A percentile compares a stretch with the other conserved stretches of the same genome.
Evolutionary conservation across 2,329 filamentous ascomycete species (phyloP).

Genomic region (Ceratocystis ficicola): DNA sequence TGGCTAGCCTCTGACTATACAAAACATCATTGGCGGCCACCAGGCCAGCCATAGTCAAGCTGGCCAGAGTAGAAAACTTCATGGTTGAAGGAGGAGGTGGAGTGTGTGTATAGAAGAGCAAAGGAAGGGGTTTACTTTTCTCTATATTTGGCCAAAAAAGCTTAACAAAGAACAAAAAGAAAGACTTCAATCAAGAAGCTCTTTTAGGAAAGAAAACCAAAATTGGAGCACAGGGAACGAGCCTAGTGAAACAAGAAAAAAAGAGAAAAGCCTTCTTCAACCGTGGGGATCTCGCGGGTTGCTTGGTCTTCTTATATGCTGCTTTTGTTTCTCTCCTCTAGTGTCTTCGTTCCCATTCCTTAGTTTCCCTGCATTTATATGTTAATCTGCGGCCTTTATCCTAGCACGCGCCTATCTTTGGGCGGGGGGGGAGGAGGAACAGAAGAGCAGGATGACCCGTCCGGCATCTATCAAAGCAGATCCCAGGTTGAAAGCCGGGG

Average conservation of each 20-base stretch:
- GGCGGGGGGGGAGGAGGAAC: too few relatives aligned
- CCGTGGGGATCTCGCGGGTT: background rate
- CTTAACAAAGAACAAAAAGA: background rate
- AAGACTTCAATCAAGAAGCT: too few relatives aligned
- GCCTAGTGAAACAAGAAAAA: background rate
- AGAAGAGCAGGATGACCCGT: too few relatives aligned
- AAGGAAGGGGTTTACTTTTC: background rate
- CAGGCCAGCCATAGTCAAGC: conserved; percentile 26
- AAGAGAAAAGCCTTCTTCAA: background rate
- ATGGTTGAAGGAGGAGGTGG: conserved; percentile 20
- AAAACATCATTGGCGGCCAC: conserved; percentile 36
- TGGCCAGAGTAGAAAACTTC: conserved; percentile 18
- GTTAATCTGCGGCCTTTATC: background rate
- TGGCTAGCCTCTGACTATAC: conserved; percentile 37
- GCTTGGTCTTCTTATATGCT: background rate
- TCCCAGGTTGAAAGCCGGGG: too few relatives aligned
- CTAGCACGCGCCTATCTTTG: too few relatives aligned
- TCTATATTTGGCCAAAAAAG: background rate
- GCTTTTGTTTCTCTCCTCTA: background rate
- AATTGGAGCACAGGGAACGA: background rate
- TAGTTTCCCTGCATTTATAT: background rate
- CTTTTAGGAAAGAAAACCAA: background rate
- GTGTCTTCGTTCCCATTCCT: background rate
- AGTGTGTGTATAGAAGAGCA: background rate
- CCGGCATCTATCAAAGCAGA: too few relatives aligned